Evolutionary conservation across 2,329 filamentous ascomycete genomes (phyloP), one percentile per base, ranked within the genome.

Genomic region (Xylariaceae sp.): DNA sequence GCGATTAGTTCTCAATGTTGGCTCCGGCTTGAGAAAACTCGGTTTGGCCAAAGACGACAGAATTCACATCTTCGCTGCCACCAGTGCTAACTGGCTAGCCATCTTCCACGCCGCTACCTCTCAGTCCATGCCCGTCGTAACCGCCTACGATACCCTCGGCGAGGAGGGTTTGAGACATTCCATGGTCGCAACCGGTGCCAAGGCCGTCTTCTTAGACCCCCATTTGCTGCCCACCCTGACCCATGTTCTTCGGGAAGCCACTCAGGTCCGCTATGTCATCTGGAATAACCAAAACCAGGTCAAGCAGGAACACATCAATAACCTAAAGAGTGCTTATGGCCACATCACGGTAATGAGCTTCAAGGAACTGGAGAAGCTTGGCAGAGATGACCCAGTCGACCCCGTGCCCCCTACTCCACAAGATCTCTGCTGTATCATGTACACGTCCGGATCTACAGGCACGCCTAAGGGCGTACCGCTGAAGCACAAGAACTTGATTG

Each of bases 381-480:
- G 81, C 63, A 73, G 86, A 70, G 83, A 88, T 57, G 88, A 89
- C 73, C 83, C 81, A 14, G 81, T 84, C 37, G 87, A 91, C 14
- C 81, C 88, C 2, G 84, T 88, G 2, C 87, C 89, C 21, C 89
- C 90, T 6, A 74, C 78, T 45, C 77, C 88, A 3, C 87, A 92
- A 49, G 90, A 93, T 70, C 82, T 93, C 18, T 91, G 88, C 77
- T 93, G 90, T 71, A 82, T 82, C 67, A 82, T 83, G 80, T 82
- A 82, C 71, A 95, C 90, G 1, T 93, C 90, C 37, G 90, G 90
- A 47, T 91, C 89, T 5, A 93, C 90, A 2, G 90, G 90, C 52
- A 85, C 89, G 0, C 90, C 90, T 54, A 95, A 95, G 81, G 90
- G 90, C 70, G 90, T 90, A 20, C 81, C 89, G 19, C 77, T 93